A percentile compares a stretch with the other conserved stretches of the same genome.
phyloP scores from a whole-genome alignment of 371 early-diverging fungal species.

The Rhizomucor miehei region DNA sequence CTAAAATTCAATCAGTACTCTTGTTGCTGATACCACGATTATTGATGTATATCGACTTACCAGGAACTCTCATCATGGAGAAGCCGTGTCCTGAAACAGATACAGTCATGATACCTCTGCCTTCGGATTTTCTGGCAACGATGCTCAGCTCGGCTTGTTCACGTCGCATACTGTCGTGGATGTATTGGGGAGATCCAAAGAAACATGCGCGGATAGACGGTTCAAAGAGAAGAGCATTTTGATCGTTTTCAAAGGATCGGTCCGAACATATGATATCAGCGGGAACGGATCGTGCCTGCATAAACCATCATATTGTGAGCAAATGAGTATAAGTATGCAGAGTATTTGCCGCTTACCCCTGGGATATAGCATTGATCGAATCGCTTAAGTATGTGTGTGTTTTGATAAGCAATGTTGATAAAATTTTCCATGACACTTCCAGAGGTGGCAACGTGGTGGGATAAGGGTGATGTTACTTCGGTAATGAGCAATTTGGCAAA shows the following conservation, averaged over 20 bases:
- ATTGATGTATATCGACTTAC: too few relatives aligned
- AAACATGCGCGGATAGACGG: slow-evolving; percentile 41
- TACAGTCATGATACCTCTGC: slow-evolving; percentile 31
- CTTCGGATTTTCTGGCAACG: slow-evolving; percentile 21
- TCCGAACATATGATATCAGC: slow-evolving; percentile 66
- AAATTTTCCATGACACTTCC: slow-evolving; percentile 30
- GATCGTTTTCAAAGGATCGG: slow-evolving; percentile 58
- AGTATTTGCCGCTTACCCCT: slow-evolving; percentile 13
- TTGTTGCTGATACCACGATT: too few relatives aligned
- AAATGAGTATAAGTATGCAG: slow-evolving; percentile 12
- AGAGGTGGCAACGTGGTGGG: slow-evolving; percentile 14
- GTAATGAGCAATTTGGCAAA: slow-evolving; percentile 44
- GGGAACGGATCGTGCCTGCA: slow-evolving; percentile 65
- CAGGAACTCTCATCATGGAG: slow-evolving; percentile 45
- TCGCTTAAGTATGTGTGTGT: slow-evolving; percentile 13
- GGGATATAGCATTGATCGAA: slow-evolving; percentile 38
- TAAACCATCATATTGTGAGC: slow-evolving; percentile 6
- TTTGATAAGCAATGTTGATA: slow-evolving; percentile 24
- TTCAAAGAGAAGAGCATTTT: slow-evolving; percentile 52
- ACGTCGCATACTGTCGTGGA: slow-evolving; percentile 12
- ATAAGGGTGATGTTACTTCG: slow-evolving; percentile 31
- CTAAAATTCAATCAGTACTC: too few relatives aligned
- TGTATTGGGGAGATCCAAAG: slow-evolving; percentile 44
- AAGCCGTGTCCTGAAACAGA: slow-evolving; percentile 37
- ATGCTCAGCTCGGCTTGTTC: slow-evolving; percentile 16